Base-by-base conservation (phyloP, 2,329 filamentous ascomycete species). In the Talaromyces albobiverticillius region DNA sequence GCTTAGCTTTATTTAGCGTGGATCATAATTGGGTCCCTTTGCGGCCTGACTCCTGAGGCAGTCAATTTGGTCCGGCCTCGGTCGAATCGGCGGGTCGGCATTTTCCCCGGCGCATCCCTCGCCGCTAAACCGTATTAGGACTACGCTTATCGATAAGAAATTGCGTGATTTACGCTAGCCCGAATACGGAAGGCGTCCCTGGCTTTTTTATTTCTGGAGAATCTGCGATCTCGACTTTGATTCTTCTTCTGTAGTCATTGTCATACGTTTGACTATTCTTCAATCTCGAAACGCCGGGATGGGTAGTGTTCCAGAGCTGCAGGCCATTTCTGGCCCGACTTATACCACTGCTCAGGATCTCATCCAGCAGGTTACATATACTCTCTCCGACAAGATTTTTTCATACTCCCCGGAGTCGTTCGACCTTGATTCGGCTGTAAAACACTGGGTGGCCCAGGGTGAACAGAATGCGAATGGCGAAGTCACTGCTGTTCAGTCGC, bases 301-400 rank as follows among this genome's bases (percentile, higher is more conserved):
- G 55, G 46, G 46, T 18, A 41, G 31, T 49, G 26, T 43, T 46
- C 51, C 81, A 54, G 60, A 76, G 31, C 71, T 84, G 56, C 74
- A 75, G 52, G 77, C 77, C 56, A 89, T 97, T 71, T 86, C 82
- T 57, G 94, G 93, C 14, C 89, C 93, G 61, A 94, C 89, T 53
- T 99, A 99, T 75, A 82, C 93, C 58, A 97, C 93, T 38, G 89
- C 91, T 26, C 94, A 99, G 76, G 85, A 90, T 20, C 83, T 99
- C 53, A 88, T 97, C 60, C 94, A 99, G 78, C 94, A 99, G 75
- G 88, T 97, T 60, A 90, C 93, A 57, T 99, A 96, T 76, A 84
- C 89, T 60, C 82, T 99, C 58, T 97, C 93, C 54, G 92, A 97
- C 79, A 96, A 95, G 80, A 86, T 97, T 76, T 99, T 96, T 78